A percentile compares a stretch with the other conserved stretches of the same genome.
Conservation (phyloP, 306 rosid genomes). For the Vigna hirtella region DNA sequence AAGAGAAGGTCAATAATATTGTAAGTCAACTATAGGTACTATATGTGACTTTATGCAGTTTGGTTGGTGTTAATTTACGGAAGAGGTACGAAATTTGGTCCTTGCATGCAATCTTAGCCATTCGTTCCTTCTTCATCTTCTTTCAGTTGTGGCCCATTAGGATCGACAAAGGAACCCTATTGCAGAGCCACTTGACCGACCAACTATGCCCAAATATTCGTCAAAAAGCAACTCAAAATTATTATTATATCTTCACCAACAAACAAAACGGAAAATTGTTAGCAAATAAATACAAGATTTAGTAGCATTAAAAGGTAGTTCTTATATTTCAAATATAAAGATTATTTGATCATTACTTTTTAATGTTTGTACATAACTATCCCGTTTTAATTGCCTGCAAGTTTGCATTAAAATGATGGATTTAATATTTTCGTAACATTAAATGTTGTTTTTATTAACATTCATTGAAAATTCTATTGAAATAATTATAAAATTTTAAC, state of each 20-base stretch:
- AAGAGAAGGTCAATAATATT: background rate
- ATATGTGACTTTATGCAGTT: background rate
- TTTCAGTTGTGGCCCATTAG: background rate
- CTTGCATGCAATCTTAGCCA: background rate
- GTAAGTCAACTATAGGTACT: background rate
- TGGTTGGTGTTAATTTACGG: slow-evolving; percentile 6
- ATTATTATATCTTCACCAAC: background rate
- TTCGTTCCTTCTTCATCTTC: background rate
- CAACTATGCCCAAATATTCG: background rate
- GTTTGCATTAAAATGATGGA: background rate
- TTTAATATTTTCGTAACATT: background rate
- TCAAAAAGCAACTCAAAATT: background rate
- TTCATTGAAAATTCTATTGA: too few relatives aligned
- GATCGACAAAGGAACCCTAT: background rate
- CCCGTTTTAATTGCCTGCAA: background rate
- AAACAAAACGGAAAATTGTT: background rate
- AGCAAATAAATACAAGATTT: background rate
- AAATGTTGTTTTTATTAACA: background rate
- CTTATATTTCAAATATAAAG: background rate
- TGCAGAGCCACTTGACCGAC: background rate
- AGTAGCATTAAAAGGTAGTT: background rate
- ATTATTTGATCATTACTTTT: background rate
- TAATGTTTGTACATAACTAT: background rate
- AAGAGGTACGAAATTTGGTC: background rate
- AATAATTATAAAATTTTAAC: too few relatives aligned